These are phyloP conservation scores for Microcyclosporella mali DNA, from an alignment of 2,329 filamentous ascomycete species.

Conservation along the genomic window DNA sequence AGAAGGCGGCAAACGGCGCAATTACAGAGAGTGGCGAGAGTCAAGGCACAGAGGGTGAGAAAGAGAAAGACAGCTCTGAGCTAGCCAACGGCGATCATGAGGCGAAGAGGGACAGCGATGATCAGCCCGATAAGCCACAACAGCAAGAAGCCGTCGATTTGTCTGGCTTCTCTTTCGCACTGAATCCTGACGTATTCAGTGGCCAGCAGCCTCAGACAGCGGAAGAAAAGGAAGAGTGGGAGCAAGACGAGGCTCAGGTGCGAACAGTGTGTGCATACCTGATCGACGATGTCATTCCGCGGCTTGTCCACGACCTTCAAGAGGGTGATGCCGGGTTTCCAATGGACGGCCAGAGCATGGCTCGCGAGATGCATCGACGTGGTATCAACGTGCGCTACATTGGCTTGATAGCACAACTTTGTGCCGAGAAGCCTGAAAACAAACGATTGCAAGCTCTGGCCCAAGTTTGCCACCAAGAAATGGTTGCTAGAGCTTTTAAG, in stretches of 20 bases:
- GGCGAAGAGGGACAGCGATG: slow-evolving; percentile 26
- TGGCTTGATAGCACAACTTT: slow-evolving; percentile 70
- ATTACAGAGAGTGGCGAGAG: slow-evolving; percentile 13
- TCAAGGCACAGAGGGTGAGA: no score
- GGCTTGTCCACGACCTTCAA: slow-evolving; percentile 76
- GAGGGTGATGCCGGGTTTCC: slow-evolving; percentile 94
- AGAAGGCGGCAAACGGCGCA: slow-evolving; percentile 18
- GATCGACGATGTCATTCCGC: slow-evolving; percentile 70
- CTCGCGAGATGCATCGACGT: slow-evolving; percentile 84
- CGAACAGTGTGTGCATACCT: slow-evolving; percentile 76
- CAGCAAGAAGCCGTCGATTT: slow-evolving; percentile 70
- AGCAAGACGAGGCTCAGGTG: slow-evolving; percentile 80
- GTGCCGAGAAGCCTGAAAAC: slow-evolving; percentile 52
- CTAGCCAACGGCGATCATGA: slow-evolving; percentile 22
- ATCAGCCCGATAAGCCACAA: slow-evolving; percentile 24
- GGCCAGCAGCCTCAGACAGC: slow-evolving; percentile 85
- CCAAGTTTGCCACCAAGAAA: slow-evolving; percentile 77
- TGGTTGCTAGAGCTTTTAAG: slow-evolving; percentile 94
- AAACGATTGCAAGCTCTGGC: slow-evolving; percentile 70
- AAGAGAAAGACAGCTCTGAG: slow-evolving; percentile 15
- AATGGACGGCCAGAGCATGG: slow-evolving; percentile 93
- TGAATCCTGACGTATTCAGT: slow-evolving; percentile 95
- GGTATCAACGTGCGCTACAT: slow-evolving; percentile 96
- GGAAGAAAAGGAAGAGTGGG: slow-evolving; percentile 78
- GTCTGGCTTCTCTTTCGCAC: slow-evolving; percentile 75